Evolutionary conservation across 2,329 filamentous ascomycete genomes (phyloP).

Genomic region (Fusarium sterilihyphosum): DNA sequence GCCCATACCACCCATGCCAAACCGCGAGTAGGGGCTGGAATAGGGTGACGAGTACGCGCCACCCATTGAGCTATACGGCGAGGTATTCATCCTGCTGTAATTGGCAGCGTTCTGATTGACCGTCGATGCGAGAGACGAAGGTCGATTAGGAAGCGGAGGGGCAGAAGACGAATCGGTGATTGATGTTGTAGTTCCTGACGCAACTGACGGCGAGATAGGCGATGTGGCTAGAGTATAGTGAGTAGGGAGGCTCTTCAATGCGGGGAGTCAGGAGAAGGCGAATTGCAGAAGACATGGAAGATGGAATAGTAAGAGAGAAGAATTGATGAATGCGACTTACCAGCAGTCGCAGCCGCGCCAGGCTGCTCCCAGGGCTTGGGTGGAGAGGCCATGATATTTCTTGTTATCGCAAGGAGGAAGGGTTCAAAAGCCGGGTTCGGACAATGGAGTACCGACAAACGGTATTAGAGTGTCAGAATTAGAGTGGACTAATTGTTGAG

Average conservation of each 20-base stretch:
- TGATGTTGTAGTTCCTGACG: conserved; percentile 54
- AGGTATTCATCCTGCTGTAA: conserved; percentile 73
- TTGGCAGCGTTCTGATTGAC: conserved; percentile 90
- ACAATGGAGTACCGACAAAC: conserved; percentile 12
- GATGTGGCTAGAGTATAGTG: conserved; percentile 47
- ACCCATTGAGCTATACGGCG: conserved; percentile 58
- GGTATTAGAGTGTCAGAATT: conserved; percentile 20
- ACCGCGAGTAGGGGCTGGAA: conserved; percentile 56
- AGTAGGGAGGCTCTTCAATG: conserved; percentile 41
- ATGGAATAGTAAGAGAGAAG: not conserved
- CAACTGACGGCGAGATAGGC: conserved; percentile 54
- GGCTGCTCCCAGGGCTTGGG: conserved; percentile 97
- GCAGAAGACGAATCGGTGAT: conserved; percentile 52
- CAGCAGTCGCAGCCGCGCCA: conserved; percentile 65
- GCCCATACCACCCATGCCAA: conserved; percentile 42
- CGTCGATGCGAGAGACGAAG: conserved; percentile 78
- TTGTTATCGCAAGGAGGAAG: conserved; percentile 13
- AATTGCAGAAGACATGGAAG: not conserved
- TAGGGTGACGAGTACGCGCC: conserved; percentile 56
- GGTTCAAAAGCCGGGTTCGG: conserved; percentile 1
- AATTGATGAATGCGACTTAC: conserved; percentile 53
- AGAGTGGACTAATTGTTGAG: conserved; percentile 4
- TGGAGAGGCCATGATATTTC: conserved; percentile 75
- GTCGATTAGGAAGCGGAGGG: conserved; percentile 83
- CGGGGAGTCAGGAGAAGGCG: not conserved